A percentile compares a stretch with the other conserved stretches of the same genome.
phyloP scores from a whole-genome alignment of 768 basidiomycete genomes.

The Lactifluus hygrophoroides region DNA sequence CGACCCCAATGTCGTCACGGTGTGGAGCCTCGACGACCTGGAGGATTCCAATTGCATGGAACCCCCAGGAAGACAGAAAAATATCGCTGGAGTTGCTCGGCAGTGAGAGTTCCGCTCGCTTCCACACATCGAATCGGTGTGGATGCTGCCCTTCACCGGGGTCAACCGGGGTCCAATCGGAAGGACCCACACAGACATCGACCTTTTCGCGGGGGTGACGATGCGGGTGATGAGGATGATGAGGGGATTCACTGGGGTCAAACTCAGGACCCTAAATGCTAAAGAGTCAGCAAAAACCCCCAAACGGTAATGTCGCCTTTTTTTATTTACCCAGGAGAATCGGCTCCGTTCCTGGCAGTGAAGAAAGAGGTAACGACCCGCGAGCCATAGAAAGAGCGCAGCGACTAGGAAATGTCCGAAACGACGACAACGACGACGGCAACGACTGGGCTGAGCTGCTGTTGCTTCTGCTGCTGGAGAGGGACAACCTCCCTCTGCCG shows the following conservation, averaged over 20 bases:
- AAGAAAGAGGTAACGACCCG: background rate
- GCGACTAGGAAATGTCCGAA: background rate
- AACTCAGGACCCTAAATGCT: background rate
- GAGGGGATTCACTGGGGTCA: background rate
- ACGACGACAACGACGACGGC: conserved; percentile 1
- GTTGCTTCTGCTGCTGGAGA: background rate
- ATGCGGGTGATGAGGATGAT: background rate
- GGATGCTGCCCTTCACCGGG: background rate
- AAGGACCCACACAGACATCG: conserved; percentile 1
- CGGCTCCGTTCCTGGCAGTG: background rate
- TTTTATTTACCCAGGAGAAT: background rate
- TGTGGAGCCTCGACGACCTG: background rate
- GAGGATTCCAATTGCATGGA: background rate
- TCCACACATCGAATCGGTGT: background rate
- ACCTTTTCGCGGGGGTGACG: background rate
- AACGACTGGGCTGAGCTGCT: background rate
- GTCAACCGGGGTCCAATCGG: background rate
- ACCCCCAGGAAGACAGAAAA: conserved; percentile 1
- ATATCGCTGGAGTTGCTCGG: conserved; percentile 1
- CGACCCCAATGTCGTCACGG: conserved; percentile 15
- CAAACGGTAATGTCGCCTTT: background rate
- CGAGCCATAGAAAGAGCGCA: background rate
- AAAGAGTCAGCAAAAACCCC: background rate
- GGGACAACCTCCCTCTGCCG: background rate
- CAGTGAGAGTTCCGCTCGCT: conserved; percentile 2